Evolutionary conservation across 495 filamentous ascomycete species (phyloP), one percentile per base, ranked within the genome.

Genomic region (Hypoxylon crocopeplum): DNA sequence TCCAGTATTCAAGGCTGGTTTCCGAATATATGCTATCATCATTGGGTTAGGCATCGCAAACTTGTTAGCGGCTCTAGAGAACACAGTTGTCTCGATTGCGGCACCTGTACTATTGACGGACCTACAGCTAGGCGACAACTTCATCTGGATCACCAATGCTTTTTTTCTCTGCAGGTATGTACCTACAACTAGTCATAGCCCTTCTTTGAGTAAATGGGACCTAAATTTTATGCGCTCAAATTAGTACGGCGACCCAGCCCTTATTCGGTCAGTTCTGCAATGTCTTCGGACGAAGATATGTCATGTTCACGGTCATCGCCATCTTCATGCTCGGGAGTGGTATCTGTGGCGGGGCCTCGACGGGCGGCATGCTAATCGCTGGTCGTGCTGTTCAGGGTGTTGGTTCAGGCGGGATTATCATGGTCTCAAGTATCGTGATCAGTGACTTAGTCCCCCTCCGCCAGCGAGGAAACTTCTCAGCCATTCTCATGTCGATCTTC

Each of bases 341-440:
- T 5, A 67, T 82, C 1, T 62, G 67, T 21, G 74, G 72, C 2
- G 50, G 51, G 1, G 69, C 75, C 1, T 54, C 48, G 2, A 68
- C 34, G 33, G 64, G 69, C 10, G 59, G 57, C 7, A 90, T 90
- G 81, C 77, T 95, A 34, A 80, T 96, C 37, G 80, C 81, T 0
- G 91, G 88, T 19, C 77, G 92, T 63, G 84, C 86, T 0, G 75
- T 96, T 25, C 91, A 95, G 66, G 92, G 92, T 47, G 71, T 88
- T n/a, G 92, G 90, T 10, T 87, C 86, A 44, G 89, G 87, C 48
- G 91, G 91, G 1, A 79, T 93, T 37, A 79, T 89, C 19, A 82
- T 88, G 16, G 70, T 95, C 53, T 83, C 86, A 19, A 91, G 94
- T 64, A 90, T 93, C 27, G 56, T 72, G 30, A 86, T 69, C 32